Conservation (phyloP, 2,329 filamentous ascomycete species). For the Parafenestella ontariensis region DNA sequence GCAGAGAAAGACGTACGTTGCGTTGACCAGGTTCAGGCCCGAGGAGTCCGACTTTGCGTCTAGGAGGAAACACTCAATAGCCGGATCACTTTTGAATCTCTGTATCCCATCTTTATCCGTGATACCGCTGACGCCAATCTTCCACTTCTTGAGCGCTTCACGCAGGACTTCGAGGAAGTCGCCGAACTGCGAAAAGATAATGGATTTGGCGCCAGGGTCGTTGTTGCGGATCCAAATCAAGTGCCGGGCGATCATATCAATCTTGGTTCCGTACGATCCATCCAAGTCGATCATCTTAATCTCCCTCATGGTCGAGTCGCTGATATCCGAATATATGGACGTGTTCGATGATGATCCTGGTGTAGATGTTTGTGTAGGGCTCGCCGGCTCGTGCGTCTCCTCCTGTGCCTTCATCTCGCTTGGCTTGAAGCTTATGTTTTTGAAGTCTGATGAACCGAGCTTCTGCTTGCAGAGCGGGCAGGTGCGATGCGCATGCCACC, state of each 20-base stretch:
- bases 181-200: slow-evolving; percentile 92
- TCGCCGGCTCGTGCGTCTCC: slow-evolving; percentile 51
- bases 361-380: slow-evolving; percentile 33
- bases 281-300: slow-evolving; percentile 83
- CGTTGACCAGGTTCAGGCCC: slow-evolving; percentile 89
- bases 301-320: slow-evolving; percentile 71
- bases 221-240: slow-evolving; percentile 83
- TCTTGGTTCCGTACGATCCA: slow-evolving; percentile 83
- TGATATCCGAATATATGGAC: slow-evolving; percentile 82
- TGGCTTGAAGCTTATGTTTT: slow-evolving; percentile 84
- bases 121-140: slow-evolving; percentile 77
- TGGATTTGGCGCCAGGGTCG: slow-evolving; percentile 86
- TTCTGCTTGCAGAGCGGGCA: slow-evolving; percentile 85
- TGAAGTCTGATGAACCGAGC: slow-evolving; percentile 72
- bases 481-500: slow-evolving; percentile 76
- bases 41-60: slow-evolving; percentile 89
- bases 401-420: slow-evolving; percentile 73
- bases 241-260: slow-evolving; percentile 76
- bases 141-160: slow-evolving; percentile 72
- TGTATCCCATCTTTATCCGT: slow-evolving; percentile 72
- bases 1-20: slow-evolving; percentile 92
- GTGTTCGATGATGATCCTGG: slow-evolving; percentile 31
- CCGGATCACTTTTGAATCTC: slow-evolving; percentile 77
- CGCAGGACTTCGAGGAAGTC: slow-evolving; percentile 79
- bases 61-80: slow-evolving; percentile 81